Evolutionary conservation across 805 yeast genomes (phyloP), one percentile per base, ranked within the genome.

Genomic region (Candida boidinii): DNA sequence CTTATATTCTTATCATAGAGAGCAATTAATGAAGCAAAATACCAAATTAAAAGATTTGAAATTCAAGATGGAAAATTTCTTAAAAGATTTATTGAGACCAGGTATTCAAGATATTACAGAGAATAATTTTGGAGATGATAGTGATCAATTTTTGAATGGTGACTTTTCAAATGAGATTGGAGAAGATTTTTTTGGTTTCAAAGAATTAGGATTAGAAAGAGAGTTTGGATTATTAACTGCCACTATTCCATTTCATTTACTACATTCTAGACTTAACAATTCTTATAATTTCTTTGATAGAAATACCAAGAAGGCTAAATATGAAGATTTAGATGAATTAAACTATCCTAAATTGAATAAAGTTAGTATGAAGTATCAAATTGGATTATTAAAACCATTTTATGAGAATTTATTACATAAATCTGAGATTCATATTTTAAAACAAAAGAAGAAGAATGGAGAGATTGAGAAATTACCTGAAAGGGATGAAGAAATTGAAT

Each of bases 181-280:
- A 6, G 98, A 90, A 47, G 99, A 92, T 59, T 92, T 88, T 68
- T 94, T 94, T 61, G 99, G 99, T 0, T 94, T 92, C 65, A 82
- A 73, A 51, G 97, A 90, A 43, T 64, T 92, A 30, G 98, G 98
- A 0, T 62, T 92, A 33, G 97, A 90, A 48, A 84, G 80, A 47
- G 99, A 92, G 54, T 81, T 86, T 53, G 88, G 90, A 9, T 63
- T 90, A 51, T 58, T 87, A 31, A 80, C 88, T 19, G 71, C 88
- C 3, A 74, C 95, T 0, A 86, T 92, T 18, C 98, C 99, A 2
- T 64, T 94, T 28, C 95, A 90, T 55, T 62, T 92, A 36, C 62
- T 92, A 23, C 95, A 86, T 44, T 76, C 94, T 7, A 68, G 80
- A 38, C 65, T 83, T 30, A 76, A 77, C 29, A 79, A 69, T 37